Percentiles rank a stretch among this genome's conserved stretches.
These are phyloP conservation scores for Dentipellis sp. DNA, from an alignment of 768 basidiomycete species.

Conservation along the genomic window DNA sequence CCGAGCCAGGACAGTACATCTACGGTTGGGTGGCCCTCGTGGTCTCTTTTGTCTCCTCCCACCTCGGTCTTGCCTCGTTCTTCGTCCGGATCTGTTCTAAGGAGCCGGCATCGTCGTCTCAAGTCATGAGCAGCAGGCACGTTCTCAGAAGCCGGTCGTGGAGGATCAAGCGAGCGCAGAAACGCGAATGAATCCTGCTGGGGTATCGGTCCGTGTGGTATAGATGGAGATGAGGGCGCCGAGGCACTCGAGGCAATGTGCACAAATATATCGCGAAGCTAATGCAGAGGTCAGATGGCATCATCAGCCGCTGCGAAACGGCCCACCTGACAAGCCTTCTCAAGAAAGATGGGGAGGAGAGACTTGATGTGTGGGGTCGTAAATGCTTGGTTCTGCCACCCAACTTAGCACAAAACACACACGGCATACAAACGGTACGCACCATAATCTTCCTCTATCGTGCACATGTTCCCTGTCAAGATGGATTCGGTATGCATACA, in stretches of 20 bases:
- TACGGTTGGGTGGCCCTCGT: conserved; percentile 21
- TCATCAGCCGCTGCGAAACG: neutral
- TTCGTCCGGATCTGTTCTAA: neutral
- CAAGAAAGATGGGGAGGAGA: conserved; percentile 47
- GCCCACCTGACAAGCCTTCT: conserved; percentile 41
- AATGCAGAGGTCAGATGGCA: neutral
- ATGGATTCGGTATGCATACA: neutral
- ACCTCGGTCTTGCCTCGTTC: neutral
- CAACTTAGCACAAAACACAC: conserved; percentile 13
- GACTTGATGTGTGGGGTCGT: conserved; percentile 38
- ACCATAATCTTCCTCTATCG: conserved; percentile 41
- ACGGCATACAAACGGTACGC: conserved; percentile 22
- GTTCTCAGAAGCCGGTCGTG: neutral
- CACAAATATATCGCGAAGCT: conserved; percentile 41
- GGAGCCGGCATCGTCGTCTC: neutral
- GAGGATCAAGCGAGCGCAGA: conserved; percentile 7
- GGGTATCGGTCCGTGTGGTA: neutral
- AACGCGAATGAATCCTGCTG: conserved; percentile 3
- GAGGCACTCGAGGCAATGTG: conserved; percentile 12
- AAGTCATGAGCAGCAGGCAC: neutral
- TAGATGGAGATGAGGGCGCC: neutral
- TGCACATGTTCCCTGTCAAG: neutral
- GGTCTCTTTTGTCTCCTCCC: neutral
- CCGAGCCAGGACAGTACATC: conserved; percentile 61
- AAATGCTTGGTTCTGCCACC: conserved; percentile 40